Base-by-base conservation (phyloP, 345 rosid species). In the Sonneratia caseolaris region DNA sequence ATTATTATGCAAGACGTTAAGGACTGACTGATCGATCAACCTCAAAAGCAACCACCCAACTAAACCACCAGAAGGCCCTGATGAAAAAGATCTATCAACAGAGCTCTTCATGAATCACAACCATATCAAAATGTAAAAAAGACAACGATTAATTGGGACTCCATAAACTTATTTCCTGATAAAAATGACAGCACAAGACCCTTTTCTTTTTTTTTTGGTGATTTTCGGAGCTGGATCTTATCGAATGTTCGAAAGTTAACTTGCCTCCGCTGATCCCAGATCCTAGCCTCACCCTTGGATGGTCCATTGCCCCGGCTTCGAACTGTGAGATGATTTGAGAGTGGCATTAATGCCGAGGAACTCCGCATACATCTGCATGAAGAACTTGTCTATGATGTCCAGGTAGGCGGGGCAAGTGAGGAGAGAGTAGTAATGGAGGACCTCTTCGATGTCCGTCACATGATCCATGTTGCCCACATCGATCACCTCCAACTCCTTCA, bases 391-490 rank as follows among this genome's bases (percentile, higher is more conserved):
- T 36, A 88, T 85, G 53, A 92, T 86, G 56, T 86, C 92, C 21
- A 84, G 64, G 79, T 87, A 92, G 53, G 85, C 84, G 43, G 90
- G 84, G n/a, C 87, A 92, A 9, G 86, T 85, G 21, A 92, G 87
- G 37, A 90, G 82, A 48, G 96, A 88, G 79, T 92, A 92, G 78
- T 86, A 92, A 73, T 88, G 84, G 3, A 88, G 79, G 72, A 92
- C 84, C 81, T 92, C 93, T 79, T 87, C 87, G 9, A 92, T 75
- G 81, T 90, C 96, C 14, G 83, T 73, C 42, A 85, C 82, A 74
- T 87, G 92, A 66, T 86, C 89, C 37, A 85, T 81, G 68, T 90
- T 82, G 68, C 81, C 80, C 75, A 76, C 37, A 77, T 84, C 89
- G 81, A 90, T 80, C 85, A 68, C 83, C 83, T 87, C 92, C 65